These are phyloP conservation scores for Apodospora peruviana DNA, from an alignment of 495 filamentous ascomycete genomes.

Conservation along the genomic window DNA sequence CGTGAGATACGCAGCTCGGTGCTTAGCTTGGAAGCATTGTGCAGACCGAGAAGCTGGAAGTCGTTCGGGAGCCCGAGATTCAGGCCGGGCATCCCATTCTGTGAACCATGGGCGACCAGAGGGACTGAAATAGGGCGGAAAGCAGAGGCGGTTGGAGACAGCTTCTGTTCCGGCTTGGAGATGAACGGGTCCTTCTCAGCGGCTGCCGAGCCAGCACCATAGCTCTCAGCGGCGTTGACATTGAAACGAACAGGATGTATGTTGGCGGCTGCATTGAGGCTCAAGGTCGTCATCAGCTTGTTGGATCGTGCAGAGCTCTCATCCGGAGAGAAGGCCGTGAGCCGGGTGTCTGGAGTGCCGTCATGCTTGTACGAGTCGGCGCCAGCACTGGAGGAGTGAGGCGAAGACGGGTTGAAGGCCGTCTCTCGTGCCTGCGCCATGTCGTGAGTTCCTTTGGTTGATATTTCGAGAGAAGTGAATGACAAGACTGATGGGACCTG, in stretches of 20 bases:
- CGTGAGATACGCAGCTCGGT: slow-evolving; percentile 33
- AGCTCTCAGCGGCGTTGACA: slow-evolving; percentile 8
- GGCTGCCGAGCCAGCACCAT: slow-evolving; percentile 6
- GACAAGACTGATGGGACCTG: slow-evolving; percentile 12
- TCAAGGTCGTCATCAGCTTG: slow-evolving; percentile 22
- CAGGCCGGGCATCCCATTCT: slow-evolving; percentile 3
- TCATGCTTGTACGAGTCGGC: slow-evolving; percentile 46
- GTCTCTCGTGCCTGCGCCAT: slow-evolving; percentile 33
- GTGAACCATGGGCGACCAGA: slow-evolving; percentile 24
- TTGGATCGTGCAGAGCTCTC: slow-evolving; percentile 37
- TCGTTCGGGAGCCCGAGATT: slow-evolving; percentile 1
- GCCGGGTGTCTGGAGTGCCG: slow-evolving; percentile 56
- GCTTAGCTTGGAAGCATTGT: slow-evolving; percentile 24
- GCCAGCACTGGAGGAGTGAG: slow-evolving; percentile 52
- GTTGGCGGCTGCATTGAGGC: slow-evolving; percentile 10
- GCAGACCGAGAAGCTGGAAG: slow-evolving; percentile 1
- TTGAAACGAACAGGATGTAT: slow-evolving; percentile 7
- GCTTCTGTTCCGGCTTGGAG: slow-evolving; percentile 31
- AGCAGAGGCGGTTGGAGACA: slow-evolving; percentile 44
- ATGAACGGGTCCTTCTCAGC: slow-evolving; percentile 41
- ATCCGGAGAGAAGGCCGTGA: slow-evolving; percentile 61
- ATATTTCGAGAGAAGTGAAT: slow-evolving; percentile 9
- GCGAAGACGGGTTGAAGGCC: slow-evolving; percentile 43
- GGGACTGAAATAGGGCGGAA: slow-evolving; percentile 36
- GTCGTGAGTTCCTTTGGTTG: not conserved